Percentiles rank a stretch among this genome's conserved stretches.
These are phyloP conservation scores for Tuber aestivum DNA, from an alignment of 495 filamentous ascomycete species.

Conservation along the genomic window DNA sequence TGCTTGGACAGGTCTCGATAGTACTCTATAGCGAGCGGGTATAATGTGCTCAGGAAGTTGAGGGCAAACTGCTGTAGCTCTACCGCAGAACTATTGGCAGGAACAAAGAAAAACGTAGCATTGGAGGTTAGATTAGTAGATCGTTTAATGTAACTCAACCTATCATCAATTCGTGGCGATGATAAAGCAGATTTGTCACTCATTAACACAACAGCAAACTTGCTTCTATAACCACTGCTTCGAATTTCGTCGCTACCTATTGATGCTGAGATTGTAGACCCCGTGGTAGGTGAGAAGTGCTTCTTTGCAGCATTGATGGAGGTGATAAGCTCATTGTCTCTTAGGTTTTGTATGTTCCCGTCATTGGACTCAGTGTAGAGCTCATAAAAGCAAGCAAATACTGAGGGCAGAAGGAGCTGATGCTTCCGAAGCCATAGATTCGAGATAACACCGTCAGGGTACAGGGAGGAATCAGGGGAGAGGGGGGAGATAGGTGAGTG, in stretches of 20 bases:
- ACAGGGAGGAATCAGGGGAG: constrained; percentile 69
- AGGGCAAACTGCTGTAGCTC: constrained; percentile 60
- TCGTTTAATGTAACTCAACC: constrained; percentile 65
- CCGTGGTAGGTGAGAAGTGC: constrained; percentile 23
- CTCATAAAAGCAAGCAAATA: constrained; percentile 65
- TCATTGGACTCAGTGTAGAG: constrained; percentile 62
- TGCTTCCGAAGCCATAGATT: constrained; percentile 79
- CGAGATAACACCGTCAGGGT: constrained; percentile 79
- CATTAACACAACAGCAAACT: constrained; percentile 67
- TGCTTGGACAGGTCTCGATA: constrained; percentile 89
- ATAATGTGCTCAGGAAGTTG: constrained; percentile 55
- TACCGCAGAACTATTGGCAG: constrained; percentile 56
- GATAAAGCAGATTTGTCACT: constrained; percentile 60
- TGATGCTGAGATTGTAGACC: constrained; percentile 7
- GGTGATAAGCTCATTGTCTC: constrained; percentile 81
- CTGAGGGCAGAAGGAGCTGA: constrained; percentile 69
- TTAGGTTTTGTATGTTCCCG: constrained; percentile 59
- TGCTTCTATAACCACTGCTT: constrained; percentile 30
- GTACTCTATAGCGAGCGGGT: constrained; percentile 66
- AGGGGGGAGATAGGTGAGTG: constrained; percentile 88
- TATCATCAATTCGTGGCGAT: constrained; percentile 62
- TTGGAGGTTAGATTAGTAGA: constrained; percentile 74
- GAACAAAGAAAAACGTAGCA: constrained; percentile 67
- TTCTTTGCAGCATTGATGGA: constrained; percentile 70
- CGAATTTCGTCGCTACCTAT: constrained; percentile 30